A percentile compares a stretch with the other conserved stretches of the same genome.
Evolutionary conservation across 2,329 filamentous ascomycete species (phyloP).

Genomic region (Zelopaecilomyces penicillatus): DNA sequence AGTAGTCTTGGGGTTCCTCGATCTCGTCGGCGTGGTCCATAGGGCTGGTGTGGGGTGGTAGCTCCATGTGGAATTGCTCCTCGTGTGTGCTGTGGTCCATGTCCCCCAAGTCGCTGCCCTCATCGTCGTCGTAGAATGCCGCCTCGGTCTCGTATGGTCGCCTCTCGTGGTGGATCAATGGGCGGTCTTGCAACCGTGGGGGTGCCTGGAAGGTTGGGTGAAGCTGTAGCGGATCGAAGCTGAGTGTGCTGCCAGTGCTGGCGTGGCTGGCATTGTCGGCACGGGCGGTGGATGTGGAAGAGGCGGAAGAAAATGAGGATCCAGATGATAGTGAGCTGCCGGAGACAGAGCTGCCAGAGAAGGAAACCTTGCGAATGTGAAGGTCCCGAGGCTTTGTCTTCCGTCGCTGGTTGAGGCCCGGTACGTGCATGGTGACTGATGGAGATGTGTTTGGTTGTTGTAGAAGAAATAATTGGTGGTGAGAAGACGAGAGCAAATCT

Average conservation of each 20-base stretch:
- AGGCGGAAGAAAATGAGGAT: slow-evolving; percentile 25
- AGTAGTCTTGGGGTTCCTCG: slow-evolving; percentile 25
- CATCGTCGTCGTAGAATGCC: slow-evolving; percentile 22
- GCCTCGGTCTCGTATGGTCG: slow-evolving; percentile 14
- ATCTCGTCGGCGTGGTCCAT: slow-evolving; percentile 15
- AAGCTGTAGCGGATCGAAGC: slow-evolving; percentile 25
- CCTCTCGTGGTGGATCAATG: slow-evolving; percentile 19
- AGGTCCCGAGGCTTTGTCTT: slow-evolving; percentile 29
- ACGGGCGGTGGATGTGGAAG: slow-evolving; percentile 20
- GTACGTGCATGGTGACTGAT: slow-evolving; percentile 25
- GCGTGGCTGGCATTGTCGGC: slow-evolving; percentile 13
- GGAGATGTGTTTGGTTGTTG: slow-evolving; percentile 6
- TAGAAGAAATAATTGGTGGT: neutral
- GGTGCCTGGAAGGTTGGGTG: slow-evolving; percentile 29
- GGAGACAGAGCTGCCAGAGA: slow-evolving; percentile 31
- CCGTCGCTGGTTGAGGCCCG: slow-evolving; percentile 29
- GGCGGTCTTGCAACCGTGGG: slow-evolving; percentile 27
- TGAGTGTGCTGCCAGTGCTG: slow-evolving; percentile 16
- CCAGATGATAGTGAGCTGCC: slow-evolving; percentile 30
- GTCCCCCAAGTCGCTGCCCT: slow-evolving; percentile 17
- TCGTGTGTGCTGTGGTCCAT: slow-evolving; percentile 1
- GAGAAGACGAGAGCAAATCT: too few relatives aligned
- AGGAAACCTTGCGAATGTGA: slow-evolving; percentile 33
- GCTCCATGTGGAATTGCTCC: slow-evolving; percentile 17
- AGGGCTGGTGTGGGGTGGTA: slow-evolving; percentile 21